These are phyloP conservation scores for Cryptococcus jaspeensis DNA, from an alignment of 1,284 basidiomycete genomes.

Conservation along the genomic window DNA sequence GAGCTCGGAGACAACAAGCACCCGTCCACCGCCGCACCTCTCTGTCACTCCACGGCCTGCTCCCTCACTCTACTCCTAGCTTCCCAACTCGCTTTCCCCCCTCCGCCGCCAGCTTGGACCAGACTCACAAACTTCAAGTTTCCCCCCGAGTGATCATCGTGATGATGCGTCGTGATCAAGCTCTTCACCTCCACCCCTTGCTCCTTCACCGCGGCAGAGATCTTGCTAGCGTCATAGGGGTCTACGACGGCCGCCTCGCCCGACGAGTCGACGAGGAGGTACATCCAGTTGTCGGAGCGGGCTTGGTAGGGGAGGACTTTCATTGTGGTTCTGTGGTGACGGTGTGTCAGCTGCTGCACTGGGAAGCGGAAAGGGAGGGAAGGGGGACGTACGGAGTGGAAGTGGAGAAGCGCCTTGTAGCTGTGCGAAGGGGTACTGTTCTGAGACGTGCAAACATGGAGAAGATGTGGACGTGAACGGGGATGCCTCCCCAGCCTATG, in stretches of 20 bases:
- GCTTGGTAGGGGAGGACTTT: conserved; percentile 73
- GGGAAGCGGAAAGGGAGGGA: background rate
- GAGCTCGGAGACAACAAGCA: too few relatives aligned
- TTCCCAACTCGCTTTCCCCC: background rate
- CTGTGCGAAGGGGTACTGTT: too few relatives aligned
- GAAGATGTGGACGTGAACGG: too few relatives aligned
- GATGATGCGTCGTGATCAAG: conserved; percentile 83
- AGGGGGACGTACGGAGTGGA: too few relatives aligned
- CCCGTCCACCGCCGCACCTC: background rate
- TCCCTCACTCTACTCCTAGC: background rate
- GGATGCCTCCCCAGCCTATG: too few relatives aligned
- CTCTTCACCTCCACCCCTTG: conserved; percentile 65
- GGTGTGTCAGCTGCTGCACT: background rate
- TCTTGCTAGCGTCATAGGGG: conserved; percentile 74
- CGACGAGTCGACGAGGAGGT: conserved; percentile 71
- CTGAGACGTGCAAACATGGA: too few relatives aligned
- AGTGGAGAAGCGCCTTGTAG: too few relatives aligned
- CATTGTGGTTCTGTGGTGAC: background rate
- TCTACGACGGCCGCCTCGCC: conserved; percentile 66
- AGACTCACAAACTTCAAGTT: conserved; percentile 60
- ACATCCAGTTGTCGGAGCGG: conserved; percentile 82
- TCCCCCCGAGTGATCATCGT: conserved; percentile 86
- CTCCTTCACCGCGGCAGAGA: conserved; percentile 65
- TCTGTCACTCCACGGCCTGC: too few relatives aligned
- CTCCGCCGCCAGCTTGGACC: background rate